These are phyloP conservation scores for Tulasnella sp. DNA, from an alignment of 768 basidiomycete species.

Conservation along the genomic window DNA sequence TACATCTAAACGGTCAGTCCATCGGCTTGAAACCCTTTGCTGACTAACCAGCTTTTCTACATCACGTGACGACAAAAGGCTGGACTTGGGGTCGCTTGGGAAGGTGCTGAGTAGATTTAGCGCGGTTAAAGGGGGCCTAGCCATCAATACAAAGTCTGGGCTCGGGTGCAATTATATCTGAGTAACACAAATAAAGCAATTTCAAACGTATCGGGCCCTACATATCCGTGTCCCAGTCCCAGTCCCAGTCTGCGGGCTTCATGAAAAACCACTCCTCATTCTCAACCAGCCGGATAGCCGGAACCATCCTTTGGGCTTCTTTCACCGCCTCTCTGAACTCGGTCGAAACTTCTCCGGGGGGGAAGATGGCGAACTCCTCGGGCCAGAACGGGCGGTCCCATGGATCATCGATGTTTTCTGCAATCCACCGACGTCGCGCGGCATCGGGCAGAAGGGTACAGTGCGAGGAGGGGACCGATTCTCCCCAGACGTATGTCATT, in stretches of 20 bases:
- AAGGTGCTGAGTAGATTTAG: no score
- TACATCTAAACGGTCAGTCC: no score
- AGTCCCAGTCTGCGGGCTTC: no score
- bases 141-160: no score
- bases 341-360: neutral
- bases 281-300: neutral
- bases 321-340: neutral
- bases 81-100: no score
- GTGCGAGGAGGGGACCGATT: neutral
- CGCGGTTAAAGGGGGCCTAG: no score
- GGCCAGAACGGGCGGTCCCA: neutral
- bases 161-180: no score
- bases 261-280: neutral
- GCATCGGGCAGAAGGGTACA: neutral
- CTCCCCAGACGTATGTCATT: neutral
- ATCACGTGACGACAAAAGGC: no score
- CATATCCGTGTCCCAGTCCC: constrained; percentile 34
- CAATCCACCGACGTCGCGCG: neutral
- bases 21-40: no score
- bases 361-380: neutral
- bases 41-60: no score
- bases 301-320: neutral
- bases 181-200: neutral
- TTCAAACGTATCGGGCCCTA: neutral
- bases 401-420: neutral